Percentiles rank a stretch among this genome's conserved stretches.
phyloP scores from a whole-genome alignment of 169 alveolate genomes.

The Eimeria tenella region DNA sequence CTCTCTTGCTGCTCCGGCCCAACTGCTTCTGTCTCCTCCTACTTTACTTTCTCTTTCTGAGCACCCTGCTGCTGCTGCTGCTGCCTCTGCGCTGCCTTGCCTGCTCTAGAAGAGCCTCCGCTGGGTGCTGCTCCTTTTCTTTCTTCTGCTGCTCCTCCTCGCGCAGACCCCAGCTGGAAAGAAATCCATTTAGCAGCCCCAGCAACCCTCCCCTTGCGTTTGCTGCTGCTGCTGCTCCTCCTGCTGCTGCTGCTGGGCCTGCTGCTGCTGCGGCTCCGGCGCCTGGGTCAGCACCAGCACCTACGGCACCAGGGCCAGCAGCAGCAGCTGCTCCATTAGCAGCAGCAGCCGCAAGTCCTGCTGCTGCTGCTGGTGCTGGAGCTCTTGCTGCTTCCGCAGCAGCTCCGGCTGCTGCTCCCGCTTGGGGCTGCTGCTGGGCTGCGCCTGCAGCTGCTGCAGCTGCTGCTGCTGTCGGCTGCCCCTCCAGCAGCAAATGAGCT shows the following conservation, averaged over 20 bases:
- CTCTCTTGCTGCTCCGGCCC: background rate
- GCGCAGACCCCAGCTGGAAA: background rate
- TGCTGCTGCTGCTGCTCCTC: background rate
- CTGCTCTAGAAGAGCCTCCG: constrained; percentile 24
- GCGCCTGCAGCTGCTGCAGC: constrained; percentile 29
- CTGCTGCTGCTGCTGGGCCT: constrained; percentile 15
- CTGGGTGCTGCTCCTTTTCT: constrained; percentile 22
- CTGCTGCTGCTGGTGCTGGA: background rate
- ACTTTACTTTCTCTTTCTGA: background rate
- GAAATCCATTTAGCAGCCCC: background rate
- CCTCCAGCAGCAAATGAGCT: constrained; percentile 81
- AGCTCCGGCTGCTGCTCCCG: background rate
- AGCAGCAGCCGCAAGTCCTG: background rate
- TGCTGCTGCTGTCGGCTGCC: constrained; percentile 64
- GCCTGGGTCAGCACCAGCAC: too few relatives aligned
- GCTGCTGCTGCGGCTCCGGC: constrained; percentile 29
- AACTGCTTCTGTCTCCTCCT: background rate
- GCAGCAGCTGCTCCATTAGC: background rate
- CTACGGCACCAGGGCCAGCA: background rate
- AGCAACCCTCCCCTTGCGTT: background rate
- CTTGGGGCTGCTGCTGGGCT: background rate
- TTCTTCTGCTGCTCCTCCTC: background rate
- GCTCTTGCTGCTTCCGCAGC: background rate
- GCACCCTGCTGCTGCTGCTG: background rate
- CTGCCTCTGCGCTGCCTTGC: background rate